Base-by-base conservation (phyloP, 345 rosid species). In the Reutealis trisperma region DNA sequence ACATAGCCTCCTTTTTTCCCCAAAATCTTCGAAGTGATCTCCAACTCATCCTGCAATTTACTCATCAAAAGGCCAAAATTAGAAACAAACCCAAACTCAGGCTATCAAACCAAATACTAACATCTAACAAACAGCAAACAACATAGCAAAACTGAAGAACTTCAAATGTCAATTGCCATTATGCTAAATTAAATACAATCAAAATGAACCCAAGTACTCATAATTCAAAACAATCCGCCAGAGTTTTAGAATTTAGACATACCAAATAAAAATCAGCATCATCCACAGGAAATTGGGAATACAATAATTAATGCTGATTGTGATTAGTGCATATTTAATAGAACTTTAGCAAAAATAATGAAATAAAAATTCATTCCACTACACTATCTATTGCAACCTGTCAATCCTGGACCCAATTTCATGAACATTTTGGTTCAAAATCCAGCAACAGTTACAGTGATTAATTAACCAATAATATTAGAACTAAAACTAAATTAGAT, bases 21-120 rank as follows among this genome's bases (percentile, higher is more conserved):
- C 82, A 92, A 58, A 67, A 87, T 75, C 88, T 82, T 90, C 21
- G 92, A 80, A 1, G 92, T 88, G 27, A 92, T 85, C 90, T 92
- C 98, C 55, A 92, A 71, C 75, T 92, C 97, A 80, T 93, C 97
- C 99, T 93, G 89, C 76, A 79, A 78, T 57, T 55, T 41, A 19
- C 32, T 11, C 8, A 73, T 6, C 27, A 42, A 24, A 6, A 44
- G 18, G 27, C 37, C 34, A 61, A 24, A 0, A 25, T 61, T 41
- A 41, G 2, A 65, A 21, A 65, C 51, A 41, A 65, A 19, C 10
- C 45, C 41, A 8, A 34, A 37, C 41, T 64, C 15, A 64, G 11
- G 21, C 68, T 21, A 54, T 18, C 59, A 54, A 51, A 37, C 41
- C 41, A 37, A 37, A 7, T 37, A 37, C 6, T 37, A 37, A 47